phyloP scores from a whole-genome alignment of 805 yeast species.

The Lipomyces yamadae region DNA sequence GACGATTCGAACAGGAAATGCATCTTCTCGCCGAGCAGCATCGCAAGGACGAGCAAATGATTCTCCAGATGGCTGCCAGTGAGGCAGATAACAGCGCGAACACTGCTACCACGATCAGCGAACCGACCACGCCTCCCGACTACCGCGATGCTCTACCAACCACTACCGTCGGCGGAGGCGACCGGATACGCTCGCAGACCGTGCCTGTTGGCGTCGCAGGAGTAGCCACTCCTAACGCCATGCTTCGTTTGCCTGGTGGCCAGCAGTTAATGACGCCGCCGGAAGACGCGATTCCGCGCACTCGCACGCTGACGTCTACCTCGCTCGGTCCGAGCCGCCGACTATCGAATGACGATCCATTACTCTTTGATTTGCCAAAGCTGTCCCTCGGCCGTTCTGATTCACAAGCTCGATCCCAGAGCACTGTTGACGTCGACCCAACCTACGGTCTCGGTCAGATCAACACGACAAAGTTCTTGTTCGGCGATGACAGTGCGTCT shows the following conservation, averaged over 20 bases:
- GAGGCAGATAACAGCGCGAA: slow-evolving; percentile 34
- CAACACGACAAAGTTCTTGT: slow-evolving; percentile 33
- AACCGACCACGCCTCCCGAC: slow-evolving; percentile 41
- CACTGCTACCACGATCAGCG: slow-evolving; percentile 33
- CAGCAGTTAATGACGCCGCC: slow-evolving; percentile 38
- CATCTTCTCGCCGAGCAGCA: slow-evolving; percentile 38
- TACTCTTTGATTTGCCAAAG: slow-evolving; percentile 25
- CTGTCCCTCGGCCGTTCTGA: slow-evolving; percentile 22
- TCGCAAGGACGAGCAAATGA: slow-evolving; percentile 40
- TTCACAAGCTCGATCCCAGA: slow-evolving; percentile 11
- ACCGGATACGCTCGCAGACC: slow-evolving; percentile 33
- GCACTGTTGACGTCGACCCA: slow-evolving; percentile 25
- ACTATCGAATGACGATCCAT: slow-evolving; percentile 30
- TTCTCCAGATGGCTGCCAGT: slow-evolving; percentile 37
- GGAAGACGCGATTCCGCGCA: slow-evolving; percentile 33
- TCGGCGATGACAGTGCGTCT: slow-evolving; percentile 27
- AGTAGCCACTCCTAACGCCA: slow-evolving; percentile 29
- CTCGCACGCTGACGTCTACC: slow-evolving; percentile 34
- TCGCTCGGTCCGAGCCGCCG: slow-evolving; percentile 34
- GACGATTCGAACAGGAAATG: slow-evolving; percentile 41
- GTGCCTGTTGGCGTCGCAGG: slow-evolving; percentile 36
- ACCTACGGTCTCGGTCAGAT: slow-evolving; percentile 30
- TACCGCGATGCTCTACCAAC: slow-evolving; percentile 31
- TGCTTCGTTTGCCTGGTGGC: slow-evolving; percentile 24
- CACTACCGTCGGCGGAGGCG: slow-evolving; percentile 29